These are phyloP conservation scores for Tieghemostelium lacteum DNA, from an alignment of 78 protist species.

Conservation along the genomic window DNA sequence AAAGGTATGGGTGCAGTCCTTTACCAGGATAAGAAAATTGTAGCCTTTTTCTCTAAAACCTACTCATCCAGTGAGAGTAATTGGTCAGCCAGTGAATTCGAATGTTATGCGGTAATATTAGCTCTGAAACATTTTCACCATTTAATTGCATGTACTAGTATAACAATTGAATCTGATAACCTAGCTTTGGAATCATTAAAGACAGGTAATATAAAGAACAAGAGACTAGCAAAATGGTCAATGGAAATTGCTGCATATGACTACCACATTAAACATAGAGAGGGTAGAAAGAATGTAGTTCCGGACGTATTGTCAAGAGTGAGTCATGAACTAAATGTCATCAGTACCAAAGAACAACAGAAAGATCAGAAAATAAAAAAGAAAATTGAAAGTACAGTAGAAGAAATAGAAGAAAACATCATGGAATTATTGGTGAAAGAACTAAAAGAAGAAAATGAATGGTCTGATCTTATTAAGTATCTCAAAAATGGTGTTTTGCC, in stretches of 20 bases:
- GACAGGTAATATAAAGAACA: neutral
- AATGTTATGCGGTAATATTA: neutral
- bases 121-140: neutral
- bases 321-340: too few relatives aligned
- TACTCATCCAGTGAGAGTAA: neutral
- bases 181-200: neutral
- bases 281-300: neutral
- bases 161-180: neutral
- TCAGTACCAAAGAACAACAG: neutral
- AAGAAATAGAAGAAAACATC: neutral
- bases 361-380: neutral
- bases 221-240: neutral
- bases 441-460: neutral
- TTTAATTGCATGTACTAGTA: neutral
- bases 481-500: neutral
- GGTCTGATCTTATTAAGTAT: neutral
- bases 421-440: neutral
- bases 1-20: too few relatives aligned
- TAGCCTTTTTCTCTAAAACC: neutral
- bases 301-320: neutral
- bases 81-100: neutral
- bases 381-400: neutral
- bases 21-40: neutral
- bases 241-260: neutral
- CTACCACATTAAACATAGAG: neutral